Base-by-base conservation (phyloP, 768 basidiomycete species). In the Goffeauzyma gilvescens region DNA sequence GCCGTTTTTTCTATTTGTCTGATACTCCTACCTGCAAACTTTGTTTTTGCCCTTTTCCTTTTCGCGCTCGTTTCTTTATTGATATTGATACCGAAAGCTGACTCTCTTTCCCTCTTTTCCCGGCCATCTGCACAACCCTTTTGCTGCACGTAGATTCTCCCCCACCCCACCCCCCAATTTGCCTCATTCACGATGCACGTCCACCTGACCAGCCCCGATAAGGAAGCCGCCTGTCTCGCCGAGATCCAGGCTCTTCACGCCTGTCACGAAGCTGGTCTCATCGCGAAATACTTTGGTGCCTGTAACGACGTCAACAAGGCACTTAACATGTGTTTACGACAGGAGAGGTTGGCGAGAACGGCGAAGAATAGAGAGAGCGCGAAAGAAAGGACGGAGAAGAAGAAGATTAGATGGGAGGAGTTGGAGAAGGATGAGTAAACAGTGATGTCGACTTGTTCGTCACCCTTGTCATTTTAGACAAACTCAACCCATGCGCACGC, bases 271-370 rank as follows among this genome's bases (percentile, higher is more conserved):
- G 38, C 48, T 34, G 60, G 60, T 1, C 32, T 59, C 38, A 27
- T 59, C 23, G 46, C 51, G 30, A 47, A 45, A 32, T 48, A 49
- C 8, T 24, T 44, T 6, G 60, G 60, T 20, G 53, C 23, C 33
- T 62, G 60, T 42, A 62, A 62, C 38, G 44, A 40, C 9, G 45
- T 55, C 26, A 56, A 57, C 33, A 34, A 45, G 5, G 56, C 53
- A 9, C 37, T 62, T 34, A 49, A 42, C 2, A 38, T 54, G 46
- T 62, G 60, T 47, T 34, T 62, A 21, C 33, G 58, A 28, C 45
- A 58, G 53, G 60, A 62, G 57, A 42, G 60, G 15, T 41, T 59
- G 26, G 58, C 57, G 37, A 44, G 60, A 39, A 58, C 58, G 12
- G 44, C 54, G 7, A 15, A 48, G 31, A 62, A 62, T 51, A 36